Percentiles rank a stretch among this genome's conserved stretches.
Conservation (phyloP, 1,284 basidiomycete species). For the Cryptococcus depauperatus region DNA sequence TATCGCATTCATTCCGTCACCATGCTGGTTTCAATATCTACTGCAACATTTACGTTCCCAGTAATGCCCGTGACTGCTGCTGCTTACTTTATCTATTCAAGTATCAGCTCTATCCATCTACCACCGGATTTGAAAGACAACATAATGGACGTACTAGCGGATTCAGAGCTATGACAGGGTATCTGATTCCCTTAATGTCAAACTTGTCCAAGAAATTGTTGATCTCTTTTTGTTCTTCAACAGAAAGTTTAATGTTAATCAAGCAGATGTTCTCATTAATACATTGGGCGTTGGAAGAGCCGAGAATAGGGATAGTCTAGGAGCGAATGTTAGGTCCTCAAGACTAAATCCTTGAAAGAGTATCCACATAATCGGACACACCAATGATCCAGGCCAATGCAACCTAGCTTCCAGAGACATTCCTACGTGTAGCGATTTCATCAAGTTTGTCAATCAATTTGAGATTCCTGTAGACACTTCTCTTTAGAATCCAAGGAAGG, state of each 20-base stretch:
- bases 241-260: constrained; percentile 46
- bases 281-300: constrained; percentile 48
- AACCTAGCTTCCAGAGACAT: constrained; percentile 53
- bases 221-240: constrained; percentile 40
- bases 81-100: too few species aligned
- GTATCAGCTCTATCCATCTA: too few species aligned
- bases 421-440: constrained; percentile 49
- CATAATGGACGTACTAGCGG: background rate
- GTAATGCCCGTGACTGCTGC: too few species aligned
- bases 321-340: background rate
- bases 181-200: constrained; percentile 24
- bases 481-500: constrained; percentile 38
- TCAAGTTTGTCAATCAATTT: constrained; percentile 50
- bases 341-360: background rate
- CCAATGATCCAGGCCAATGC: constrained; percentile 55
- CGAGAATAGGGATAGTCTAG: constrained; percentile 52
- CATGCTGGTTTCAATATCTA: too few species aligned
- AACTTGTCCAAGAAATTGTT: constrained; percentile 41
- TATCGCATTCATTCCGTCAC: too few species aligned
- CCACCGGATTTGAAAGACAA: too few species aligned
- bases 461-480: constrained; percentile 52
- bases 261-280: constrained; percentile 50
- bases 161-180: constrained; percentile 10
- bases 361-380: constrained; percentile 46
- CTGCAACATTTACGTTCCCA: too few species aligned